A percentile compares a stretch with the other conserved stretches of the same genome.
These are phyloP conservation scores for Phoenix dactylifera DNA, from an alignment of 176 grass and related monocot genomes.

Conservation along the genomic window DNA sequence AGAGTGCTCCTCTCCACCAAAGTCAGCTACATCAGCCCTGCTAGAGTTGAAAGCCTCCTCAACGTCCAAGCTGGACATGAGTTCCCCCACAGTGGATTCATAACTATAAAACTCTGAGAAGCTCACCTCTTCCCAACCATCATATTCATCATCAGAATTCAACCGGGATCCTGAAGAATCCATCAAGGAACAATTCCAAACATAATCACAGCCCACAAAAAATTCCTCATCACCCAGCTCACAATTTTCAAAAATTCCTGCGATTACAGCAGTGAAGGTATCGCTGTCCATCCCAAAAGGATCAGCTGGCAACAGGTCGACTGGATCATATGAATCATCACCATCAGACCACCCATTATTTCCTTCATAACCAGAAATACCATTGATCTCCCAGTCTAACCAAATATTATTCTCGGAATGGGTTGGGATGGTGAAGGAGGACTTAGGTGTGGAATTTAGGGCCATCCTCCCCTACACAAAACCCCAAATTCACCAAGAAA, in stretches of 20 bases:
- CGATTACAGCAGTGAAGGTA: constrained; percentile 26
- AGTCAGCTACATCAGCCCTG: constrained; percentile 11
- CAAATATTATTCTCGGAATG: no score
- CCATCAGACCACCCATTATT: constrained; percentile 14
- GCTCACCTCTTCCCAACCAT: background rate
- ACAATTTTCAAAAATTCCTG: constrained; percentile 16
- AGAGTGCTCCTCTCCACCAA: constrained; percentile 16
- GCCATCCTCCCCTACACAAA: no score
- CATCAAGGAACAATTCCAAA: background rate
- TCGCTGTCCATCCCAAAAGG: constrained; percentile 67
- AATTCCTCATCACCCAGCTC: background rate
- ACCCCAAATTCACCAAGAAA: no score
- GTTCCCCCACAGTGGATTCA: background rate
- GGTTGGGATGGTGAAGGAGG: no score
- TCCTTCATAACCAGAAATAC: constrained; percentile 6
- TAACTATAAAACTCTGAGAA: constrained; percentile 3
- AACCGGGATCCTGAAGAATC: background rate
- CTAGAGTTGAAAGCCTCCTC: constrained; percentile 13
- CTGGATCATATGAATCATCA: constrained; percentile 29
- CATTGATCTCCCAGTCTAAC: background rate
- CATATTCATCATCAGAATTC: constrained; percentile 9
- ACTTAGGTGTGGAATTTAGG: no score
- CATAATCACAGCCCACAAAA: constrained; percentile 23
- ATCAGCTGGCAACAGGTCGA: constrained; percentile 39
- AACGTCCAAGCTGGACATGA: background rate